A percentile compares a stretch with the other conserved stretches of the same genome.
Conservation (phyloP, 2,329 filamentous ascomycete species). For the Cytospora leucostoma region DNA sequence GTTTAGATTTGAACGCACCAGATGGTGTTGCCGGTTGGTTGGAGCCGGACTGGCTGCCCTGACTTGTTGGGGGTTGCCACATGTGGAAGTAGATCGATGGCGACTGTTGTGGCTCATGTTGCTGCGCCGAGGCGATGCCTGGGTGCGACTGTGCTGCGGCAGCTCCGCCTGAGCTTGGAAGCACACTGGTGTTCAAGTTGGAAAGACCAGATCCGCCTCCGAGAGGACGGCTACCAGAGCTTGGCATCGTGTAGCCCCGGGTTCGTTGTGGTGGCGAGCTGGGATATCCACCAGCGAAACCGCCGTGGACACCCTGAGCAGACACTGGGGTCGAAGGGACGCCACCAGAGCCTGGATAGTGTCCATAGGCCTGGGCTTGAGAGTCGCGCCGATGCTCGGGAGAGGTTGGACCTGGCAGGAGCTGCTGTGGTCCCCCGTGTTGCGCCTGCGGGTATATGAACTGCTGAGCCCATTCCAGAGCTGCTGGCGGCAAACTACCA, state of each 20-base stretch:
- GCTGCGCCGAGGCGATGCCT: slow-evolving; percentile 54
- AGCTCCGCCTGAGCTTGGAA: slow-evolving; percentile 41
- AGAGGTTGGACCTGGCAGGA: slow-evolving; percentile 53
- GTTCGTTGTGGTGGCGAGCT: slow-evolving; percentile 52
- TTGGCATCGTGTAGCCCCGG: slow-evolving; percentile 52
- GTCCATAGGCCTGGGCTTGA: slow-evolving; percentile 44
- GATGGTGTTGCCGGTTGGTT: slow-evolving; percentile 73
- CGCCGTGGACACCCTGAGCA: slow-evolving; percentile 41
- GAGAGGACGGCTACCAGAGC: slow-evolving; percentile 40
- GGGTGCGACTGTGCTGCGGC: slow-evolving; percentile 50
- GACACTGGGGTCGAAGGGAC: slow-evolving; percentile 48
- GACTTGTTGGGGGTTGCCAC: slow-evolving; percentile 79
- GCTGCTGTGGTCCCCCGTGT: slow-evolving; percentile 52
- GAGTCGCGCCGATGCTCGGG: slow-evolving; percentile 58
- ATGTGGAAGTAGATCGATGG: slow-evolving; percentile 88
- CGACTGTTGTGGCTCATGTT: slow-evolving; percentile 66
- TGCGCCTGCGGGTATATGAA: slow-evolving; percentile 55
- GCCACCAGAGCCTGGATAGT: slow-evolving; percentile 44
- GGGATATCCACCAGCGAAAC: slow-evolving; percentile 47
- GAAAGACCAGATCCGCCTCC: slow-evolving; percentile 43
- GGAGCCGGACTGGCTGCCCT: slow-evolving; percentile 55
- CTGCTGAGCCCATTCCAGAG: slow-evolving; percentile 69
- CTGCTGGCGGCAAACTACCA: slow-evolving; percentile 59
- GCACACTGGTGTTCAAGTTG: slow-evolving; percentile 49
- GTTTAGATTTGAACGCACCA: slow-evolving; percentile 65